Percentiles rank a stretch among this genome's conserved stretches.
phyloP scores from a whole-genome alignment of 495 filamentous ascomycete species.

The Opeltia flavorubescens region DNA sequence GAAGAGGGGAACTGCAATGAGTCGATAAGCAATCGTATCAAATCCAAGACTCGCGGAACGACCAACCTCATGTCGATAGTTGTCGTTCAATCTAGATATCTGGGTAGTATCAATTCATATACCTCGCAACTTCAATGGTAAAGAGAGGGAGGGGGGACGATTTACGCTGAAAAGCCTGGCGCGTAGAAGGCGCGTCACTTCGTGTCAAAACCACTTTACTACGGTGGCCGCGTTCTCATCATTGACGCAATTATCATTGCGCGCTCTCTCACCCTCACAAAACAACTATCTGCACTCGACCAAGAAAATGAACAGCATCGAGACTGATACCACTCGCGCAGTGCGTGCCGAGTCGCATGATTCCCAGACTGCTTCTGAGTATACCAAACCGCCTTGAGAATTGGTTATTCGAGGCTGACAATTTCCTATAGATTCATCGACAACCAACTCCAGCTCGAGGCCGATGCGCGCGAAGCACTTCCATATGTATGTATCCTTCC shows the following conservation, averaged over 20 bases:
- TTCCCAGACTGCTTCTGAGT: slow-evolving; percentile 85
- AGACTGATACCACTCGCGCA: slow-evolving; percentile 17
- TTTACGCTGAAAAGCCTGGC: no score
- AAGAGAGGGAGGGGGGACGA: not conserved
- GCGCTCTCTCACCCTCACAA: not conserved
- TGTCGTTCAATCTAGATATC: not conserved
- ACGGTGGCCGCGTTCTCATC: not conserved
- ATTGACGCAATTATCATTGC: slow-evolving; percentile 4
- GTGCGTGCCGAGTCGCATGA: slow-evolving; percentile 50
- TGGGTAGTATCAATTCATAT: not conserved
- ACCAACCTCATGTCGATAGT: slow-evolving; percentile 21
- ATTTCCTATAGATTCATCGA: slow-evolving; percentile 57
- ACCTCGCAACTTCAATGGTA: not conserved
- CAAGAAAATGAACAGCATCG: slow-evolving; percentile 9
- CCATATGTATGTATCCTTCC: slow-evolving; percentile 53
- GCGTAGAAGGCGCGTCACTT: not conserved
- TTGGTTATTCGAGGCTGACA: not conserved
- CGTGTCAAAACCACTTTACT: slow-evolving; percentile 5
- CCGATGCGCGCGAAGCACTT: slow-evolving; percentile 83
- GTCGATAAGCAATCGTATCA: not conserved
- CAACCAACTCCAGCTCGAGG: slow-evolving; percentile 78
- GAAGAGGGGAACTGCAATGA: slow-evolving; percentile 57
- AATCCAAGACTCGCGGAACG: not conserved
- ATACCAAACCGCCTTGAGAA: slow-evolving; percentile 15
- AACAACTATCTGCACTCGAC: slow-evolving; percentile 1